phyloP scores from a whole-genome alignment of 106 monocot species.

The Triglochin maritima region DNA sequence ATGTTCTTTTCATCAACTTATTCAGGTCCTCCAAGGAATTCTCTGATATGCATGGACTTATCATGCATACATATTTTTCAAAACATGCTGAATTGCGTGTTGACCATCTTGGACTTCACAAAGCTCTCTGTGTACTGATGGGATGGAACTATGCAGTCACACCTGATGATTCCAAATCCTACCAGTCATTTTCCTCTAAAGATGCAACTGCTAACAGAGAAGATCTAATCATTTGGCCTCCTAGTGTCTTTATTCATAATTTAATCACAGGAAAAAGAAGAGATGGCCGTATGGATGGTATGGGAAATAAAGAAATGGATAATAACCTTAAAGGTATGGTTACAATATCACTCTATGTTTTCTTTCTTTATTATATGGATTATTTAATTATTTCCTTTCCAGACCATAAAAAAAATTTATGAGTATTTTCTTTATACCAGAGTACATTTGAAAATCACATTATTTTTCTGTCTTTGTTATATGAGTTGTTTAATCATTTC shows the following conservation, averaged over 20 bases:
- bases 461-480: too few relatives aligned
- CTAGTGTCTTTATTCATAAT: constrained; percentile 76
- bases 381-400: background rate
- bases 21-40: constrained; percentile 87
- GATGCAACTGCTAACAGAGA: constrained; percentile 64
- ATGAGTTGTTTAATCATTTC: too few relatives aligned
- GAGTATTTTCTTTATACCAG: too few relatives aligned
- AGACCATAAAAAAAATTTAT: too few relatives aligned
- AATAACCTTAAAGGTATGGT: constrained; percentile 74
- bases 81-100: constrained; percentile 46
- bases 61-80: constrained; percentile 67
- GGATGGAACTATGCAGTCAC: constrained; percentile 70
- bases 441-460: too few relatives aligned
- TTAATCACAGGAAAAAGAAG: constrained; percentile 62
- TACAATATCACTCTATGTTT: background rate
- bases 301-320: constrained; percentile 96
- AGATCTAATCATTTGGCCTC: constrained; percentile 93
- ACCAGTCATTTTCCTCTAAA: constrained; percentile 58
- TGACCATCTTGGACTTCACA: constrained; percentile 97
- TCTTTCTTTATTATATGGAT: background rate
- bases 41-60: constrained; percentile 58
- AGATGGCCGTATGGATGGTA: constrained; percentile 77
- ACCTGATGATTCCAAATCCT: constrained; percentile 72
- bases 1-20: constrained; percentile 6
- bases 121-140: constrained; percentile 91